Evolutionary conservation across 108 stramenopile genomes (phyloP).

Genomic region (Skeletonema potamos): DNA sequence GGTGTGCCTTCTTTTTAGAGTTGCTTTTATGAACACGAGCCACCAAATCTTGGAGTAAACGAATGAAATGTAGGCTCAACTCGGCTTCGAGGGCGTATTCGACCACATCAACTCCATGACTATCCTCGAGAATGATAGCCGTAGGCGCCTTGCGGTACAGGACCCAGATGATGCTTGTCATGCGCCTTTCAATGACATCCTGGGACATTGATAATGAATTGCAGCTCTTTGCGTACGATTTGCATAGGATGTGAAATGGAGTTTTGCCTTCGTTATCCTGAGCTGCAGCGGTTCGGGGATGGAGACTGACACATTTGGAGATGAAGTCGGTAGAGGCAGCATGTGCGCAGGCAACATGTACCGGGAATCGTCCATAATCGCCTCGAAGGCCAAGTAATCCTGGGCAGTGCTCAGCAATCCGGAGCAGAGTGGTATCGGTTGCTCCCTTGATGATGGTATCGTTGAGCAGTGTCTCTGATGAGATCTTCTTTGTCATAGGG

Average conservation of each 20-base stretch:
- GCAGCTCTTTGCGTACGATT: neutral
- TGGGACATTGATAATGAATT: neutral
- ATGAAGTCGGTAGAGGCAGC: conserved; percentile 17
- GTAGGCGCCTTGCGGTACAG: conserved; percentile 22
- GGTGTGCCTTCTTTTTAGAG: neutral
- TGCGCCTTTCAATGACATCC: neutral
- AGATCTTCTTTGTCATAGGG: neutral
- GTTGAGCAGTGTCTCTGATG: neutral
- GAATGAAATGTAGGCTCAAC: conserved; percentile 9
- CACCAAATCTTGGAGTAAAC: conserved; percentile 15
- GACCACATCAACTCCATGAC: conserved; percentile 5
- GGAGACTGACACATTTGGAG: conserved; percentile 16
- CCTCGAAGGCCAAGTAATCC: conserved; percentile 2
- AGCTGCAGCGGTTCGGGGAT: conserved; percentile 8
- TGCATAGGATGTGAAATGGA: conserved; percentile 19
- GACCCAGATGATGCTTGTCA: conserved; percentile 22
- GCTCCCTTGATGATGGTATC: conserved; percentile 12
- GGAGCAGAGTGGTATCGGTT: conserved; percentile 8
- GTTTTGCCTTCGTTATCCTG: conserved; percentile 19
- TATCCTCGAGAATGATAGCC: conserved; percentile 17
- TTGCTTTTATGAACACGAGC: conserved; percentile 12
- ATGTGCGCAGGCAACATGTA: conserved; percentile 12
- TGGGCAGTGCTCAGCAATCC: conserved; percentile 10
- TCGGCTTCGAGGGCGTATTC: conserved; percentile 32
- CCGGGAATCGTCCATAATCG: conserved; percentile 1